Evolutionary conservation across 805 yeast species (phyloP).

Genomic region (Pichia manshurica): DNA sequence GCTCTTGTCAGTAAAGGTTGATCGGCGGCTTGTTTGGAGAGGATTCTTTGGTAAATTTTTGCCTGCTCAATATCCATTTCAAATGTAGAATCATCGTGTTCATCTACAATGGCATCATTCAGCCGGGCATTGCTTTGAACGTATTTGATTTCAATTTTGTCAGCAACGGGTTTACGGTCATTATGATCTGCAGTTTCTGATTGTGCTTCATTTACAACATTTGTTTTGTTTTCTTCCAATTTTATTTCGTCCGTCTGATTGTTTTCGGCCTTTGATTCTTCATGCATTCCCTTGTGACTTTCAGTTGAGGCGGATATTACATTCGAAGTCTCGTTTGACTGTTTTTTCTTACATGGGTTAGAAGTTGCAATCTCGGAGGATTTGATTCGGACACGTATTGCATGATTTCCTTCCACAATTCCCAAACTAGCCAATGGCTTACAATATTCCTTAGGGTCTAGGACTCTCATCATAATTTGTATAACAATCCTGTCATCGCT

Average conservation of each 20-base stretch:
- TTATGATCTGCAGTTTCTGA: not conserved
- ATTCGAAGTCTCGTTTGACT: no score
- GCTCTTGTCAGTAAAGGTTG: conserved; percentile 29
- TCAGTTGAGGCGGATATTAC: no score
- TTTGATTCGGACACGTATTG: not conserved
- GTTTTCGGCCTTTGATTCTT: not conserved
- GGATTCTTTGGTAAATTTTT: conserved; percentile 43
- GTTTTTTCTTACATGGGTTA: not conserved
- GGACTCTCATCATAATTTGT: conserved; percentile 1
- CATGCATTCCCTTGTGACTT: no score
- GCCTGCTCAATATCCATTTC: conserved; percentile 51
- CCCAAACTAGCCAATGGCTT: not conserved
- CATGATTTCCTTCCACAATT: conserved; percentile 4
- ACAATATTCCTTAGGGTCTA: not conserved
- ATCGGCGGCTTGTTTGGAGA: conserved; percentile 37
- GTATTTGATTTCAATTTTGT: not conserved
- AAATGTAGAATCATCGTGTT: conserved; percentile 31
- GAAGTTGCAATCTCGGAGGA: not conserved
- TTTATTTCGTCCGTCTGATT: no score
- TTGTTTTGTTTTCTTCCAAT: not conserved
- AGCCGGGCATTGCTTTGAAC: not conserved
- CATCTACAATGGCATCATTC: not conserved
- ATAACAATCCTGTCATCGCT: not conserved
- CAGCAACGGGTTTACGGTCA: no score
- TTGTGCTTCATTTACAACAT: not conserved